These are phyloP conservation scores for Tylopilus orsonianus DNA, from an alignment of 1,284 basidiomycete species.

Conservation along the genomic window DNA sequence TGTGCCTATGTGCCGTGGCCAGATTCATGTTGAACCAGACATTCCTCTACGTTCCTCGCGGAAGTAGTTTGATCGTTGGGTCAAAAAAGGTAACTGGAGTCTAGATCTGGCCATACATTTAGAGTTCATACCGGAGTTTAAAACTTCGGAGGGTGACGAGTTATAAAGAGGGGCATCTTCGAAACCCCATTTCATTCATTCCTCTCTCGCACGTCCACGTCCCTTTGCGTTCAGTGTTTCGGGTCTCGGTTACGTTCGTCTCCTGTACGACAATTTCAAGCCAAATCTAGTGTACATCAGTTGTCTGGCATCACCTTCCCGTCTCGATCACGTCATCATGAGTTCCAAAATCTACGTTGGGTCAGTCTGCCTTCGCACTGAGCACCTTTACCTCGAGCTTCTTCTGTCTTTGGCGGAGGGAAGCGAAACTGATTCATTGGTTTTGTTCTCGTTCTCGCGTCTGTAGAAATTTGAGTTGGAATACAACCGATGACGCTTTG, in stretches of 20 bases:
- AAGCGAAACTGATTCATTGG: constrained; percentile 51
- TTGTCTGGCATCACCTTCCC: constrained; percentile 27
- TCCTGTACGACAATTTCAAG: constrained; percentile 39
- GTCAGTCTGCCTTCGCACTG: constrained; percentile 62
- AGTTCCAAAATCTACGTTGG: constrained; percentile 83
- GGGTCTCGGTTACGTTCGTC: constrained; percentile 48
- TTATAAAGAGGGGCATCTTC: constrained; percentile 49
- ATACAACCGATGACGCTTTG: constrained; percentile 89
- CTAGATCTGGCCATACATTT: constrained; percentile 25
- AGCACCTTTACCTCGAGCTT: constrained; percentile 40
- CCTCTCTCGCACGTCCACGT: constrained; percentile 42
- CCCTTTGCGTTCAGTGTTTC: constrained; percentile 47
- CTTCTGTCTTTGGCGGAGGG: constrained; percentile 42
- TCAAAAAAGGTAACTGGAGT: constrained; percentile 22
- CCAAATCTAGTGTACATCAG: constrained; percentile 38
- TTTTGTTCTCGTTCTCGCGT: constrained; percentile 36
- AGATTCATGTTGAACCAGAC: background rate
- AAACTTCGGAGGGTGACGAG: constrained; percentile 36
- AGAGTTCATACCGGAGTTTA: constrained; percentile 49
- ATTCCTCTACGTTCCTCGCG: constrained; percentile 9
- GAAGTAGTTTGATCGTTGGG: constrained; percentile 18
- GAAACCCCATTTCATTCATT: constrained; percentile 28
- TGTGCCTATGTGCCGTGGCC: background rate
- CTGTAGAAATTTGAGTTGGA: constrained; percentile 88
- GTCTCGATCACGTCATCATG: constrained; percentile 48